Base-by-base conservation (phyloP, 257 asterid genomes). In the Ocimum tenuiflorum region DNA sequence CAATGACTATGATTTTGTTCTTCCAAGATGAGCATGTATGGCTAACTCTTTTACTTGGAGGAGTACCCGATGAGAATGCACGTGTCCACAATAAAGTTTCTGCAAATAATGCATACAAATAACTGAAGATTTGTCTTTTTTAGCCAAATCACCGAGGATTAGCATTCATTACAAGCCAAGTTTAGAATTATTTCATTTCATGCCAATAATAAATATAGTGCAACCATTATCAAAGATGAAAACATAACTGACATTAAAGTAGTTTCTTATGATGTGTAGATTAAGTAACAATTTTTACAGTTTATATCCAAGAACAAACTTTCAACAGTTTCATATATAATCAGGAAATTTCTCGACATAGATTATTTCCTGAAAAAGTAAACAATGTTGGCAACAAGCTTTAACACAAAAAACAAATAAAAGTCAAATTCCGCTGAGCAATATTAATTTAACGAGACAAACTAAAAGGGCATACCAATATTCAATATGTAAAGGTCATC, bases 21-120 rank as follows among this genome's bases (percentile, higher is more conserved):
- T 75, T 86, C 96, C 95, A 94, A 38, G 97, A 90, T 59, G 97
- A 86, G 81, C 97, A 90, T 12, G 95, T 88, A 76, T 94, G 99
- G 54, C 97, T 83, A 66, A 75, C 94, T 70, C 99, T 86, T 83
- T 88, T 94, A 74, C 88, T 85, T 42, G 99, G 99, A 63, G 99
- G 99, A 74, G 91, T 81, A 70, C 99, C 99, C 5, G 95, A 82
- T 50, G 97, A 95, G 65, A 68, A 80, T 52, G 86, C 91, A 64
- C 86, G 82, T 74, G 82, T 86, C 99, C 99, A 94, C 57, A 77
- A 52, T 75, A 79, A 86, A 33, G 95, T 88, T 79, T 94, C 96
- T 88, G 94, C 73, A 73, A 23, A 72, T 27, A 62, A 49, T 55
- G 45, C 60, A 69, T 73, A 61, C 24, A 45, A 47, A 23, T 46